Conservation (phyloP, 2,329 filamentous ascomycete genomes). For the Monosporascus sp. region DNA sequence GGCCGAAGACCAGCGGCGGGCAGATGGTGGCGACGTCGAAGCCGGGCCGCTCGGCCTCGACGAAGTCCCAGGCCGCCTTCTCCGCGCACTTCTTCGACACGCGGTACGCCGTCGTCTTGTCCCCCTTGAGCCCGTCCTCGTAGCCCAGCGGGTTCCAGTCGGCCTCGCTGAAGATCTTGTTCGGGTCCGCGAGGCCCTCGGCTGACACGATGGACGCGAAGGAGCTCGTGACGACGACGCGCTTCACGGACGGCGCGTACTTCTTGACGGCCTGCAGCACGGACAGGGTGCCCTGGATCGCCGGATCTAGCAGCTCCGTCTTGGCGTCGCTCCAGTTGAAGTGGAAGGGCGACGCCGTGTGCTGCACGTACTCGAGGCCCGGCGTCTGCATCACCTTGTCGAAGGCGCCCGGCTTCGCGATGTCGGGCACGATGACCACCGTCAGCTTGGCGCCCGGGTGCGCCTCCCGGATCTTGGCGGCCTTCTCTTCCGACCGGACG, state of each 20-base stretch:
- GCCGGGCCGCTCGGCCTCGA: conserved; percentile 33
- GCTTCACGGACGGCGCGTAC: conserved; percentile 55
- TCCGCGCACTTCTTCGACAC: conserved; percentile 52
- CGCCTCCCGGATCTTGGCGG: conserved; percentile 43
- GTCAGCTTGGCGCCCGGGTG: conserved; percentile 42
- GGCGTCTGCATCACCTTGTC: conserved; percentile 51
- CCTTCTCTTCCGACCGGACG: conserved; percentile 50
- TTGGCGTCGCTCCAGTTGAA: conserved; percentile 46
- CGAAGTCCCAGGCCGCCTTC: conserved; percentile 48
- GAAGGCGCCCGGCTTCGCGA: conserved; percentile 69
- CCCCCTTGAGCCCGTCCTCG: conserved; percentile 34
- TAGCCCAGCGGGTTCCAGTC: conserved; percentile 51
- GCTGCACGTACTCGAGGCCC: conserved; percentile 50
- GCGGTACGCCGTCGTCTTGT: conserved; percentile 43
- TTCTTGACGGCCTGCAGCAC: conserved; percentile 66
- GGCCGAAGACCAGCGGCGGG: conserved; percentile 51
- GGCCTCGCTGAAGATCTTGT: conserved; percentile 38
- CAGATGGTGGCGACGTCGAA: conserved; percentile 51
- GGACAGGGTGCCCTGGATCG: conserved; percentile 57
- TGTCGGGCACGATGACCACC: conserved; percentile 66
- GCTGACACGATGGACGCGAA: conserved; percentile 48
- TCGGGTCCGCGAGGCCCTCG: conserved; percentile 30
- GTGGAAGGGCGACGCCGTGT: conserved; percentile 58
- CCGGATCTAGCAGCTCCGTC: conserved; percentile 53
- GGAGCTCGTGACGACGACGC: conserved; percentile 60